These are phyloP conservation scores for Schizophyllum commune DNA, from an alignment of 1,284 basidiomycete species.

Conservation along the genomic window DNA sequence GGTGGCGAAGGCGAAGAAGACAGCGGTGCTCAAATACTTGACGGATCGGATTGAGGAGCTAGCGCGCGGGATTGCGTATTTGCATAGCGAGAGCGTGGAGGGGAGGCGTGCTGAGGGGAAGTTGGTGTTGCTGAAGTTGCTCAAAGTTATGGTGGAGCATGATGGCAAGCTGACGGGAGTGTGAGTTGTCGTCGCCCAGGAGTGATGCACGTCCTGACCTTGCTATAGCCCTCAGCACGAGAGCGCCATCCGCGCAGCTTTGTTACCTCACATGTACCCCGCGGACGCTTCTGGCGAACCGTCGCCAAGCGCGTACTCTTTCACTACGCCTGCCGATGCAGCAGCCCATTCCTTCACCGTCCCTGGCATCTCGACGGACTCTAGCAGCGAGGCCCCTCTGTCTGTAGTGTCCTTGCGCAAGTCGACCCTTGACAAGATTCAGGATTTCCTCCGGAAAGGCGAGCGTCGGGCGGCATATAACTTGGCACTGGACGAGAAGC, in stretches of 20 bases:
- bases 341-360: constrained; percentile 11
- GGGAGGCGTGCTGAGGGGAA: constrained; percentile 68
- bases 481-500: constrained; percentile 78
- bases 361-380: constrained; percentile 14
- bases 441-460: constrained; percentile 73
- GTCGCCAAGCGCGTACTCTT: constrained; percentile 11
- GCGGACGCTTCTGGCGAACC: constrained; percentile 11
- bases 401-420: constrained; percentile 33
- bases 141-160: constrained; percentile 78
- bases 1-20: constrained; percentile 74
- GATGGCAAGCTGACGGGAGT: constrained; percentile 81
- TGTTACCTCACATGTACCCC: constrained; percentile 50
- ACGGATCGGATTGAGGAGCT: constrained; percentile 71
- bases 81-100: constrained; percentile 44
- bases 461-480: constrained; percentile 84
- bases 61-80: constrained; percentile 67
- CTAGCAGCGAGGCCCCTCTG: constrained; percentile 2
- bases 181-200: constrained; percentile 47
- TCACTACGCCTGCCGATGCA: constrained; percentile 19
- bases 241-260: constrained; percentile 43
- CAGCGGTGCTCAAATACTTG: constrained; percentile 72
- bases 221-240: constrained; percentile 61
- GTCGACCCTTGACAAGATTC: constrained; percentile 70
- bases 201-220: not conserved
- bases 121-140: constrained; percentile 64